These are phyloP conservation scores for Colletotrichum brevisporum DNA, from an alignment of 2,329 filamentous ascomycete genomes.

Conservation along the genomic window DNA sequence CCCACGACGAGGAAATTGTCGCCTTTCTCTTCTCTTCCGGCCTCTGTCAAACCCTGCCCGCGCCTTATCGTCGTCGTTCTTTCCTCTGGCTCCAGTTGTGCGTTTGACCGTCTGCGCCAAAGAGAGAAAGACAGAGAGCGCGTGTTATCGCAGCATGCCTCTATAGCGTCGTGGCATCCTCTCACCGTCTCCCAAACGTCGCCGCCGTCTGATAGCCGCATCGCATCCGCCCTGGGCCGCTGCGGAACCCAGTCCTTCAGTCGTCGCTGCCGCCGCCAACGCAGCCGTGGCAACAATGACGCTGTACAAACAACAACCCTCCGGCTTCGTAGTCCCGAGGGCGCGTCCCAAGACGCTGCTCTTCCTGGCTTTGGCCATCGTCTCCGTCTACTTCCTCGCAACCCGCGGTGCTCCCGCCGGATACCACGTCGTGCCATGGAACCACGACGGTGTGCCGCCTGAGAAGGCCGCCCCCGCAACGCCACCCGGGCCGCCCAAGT, in stretches of 20 bases:
- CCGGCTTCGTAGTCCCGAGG: constrained; percentile 47
- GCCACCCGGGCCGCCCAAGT: constrained; percentile 32
- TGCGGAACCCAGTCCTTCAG: constrained; percentile 10
- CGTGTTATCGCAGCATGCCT: constrained; percentile 35
- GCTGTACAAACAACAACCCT: constrained; percentile 46
- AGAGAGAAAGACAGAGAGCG: too few species aligned
- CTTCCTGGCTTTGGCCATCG: constrained; percentile 55
- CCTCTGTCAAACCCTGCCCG: too few species aligned
- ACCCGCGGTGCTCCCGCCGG: constrained; percentile 53
- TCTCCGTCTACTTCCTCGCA: constrained; percentile 60
- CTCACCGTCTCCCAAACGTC: constrained; percentile 11
- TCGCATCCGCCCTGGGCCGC: constrained; percentile 1
- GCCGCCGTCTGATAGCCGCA: constrained; percentile 18
- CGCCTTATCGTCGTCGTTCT: constrained; percentile 16
- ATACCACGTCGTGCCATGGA: constrained; percentile 54
- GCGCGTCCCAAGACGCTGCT: constrained; percentile 59
- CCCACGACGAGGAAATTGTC: constrained; percentile 9
- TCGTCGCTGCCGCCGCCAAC: constrained; percentile 5
- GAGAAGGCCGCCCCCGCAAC: constrained; percentile 18
- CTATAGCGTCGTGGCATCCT: constrained; percentile 31
- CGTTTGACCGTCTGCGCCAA: too few species aligned
- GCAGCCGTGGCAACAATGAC: constrained; percentile 39
- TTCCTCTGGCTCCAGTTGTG: constrained; percentile 18
- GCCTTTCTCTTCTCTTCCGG: background rate
- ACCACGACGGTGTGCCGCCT: constrained; percentile 23